phyloP scores from a whole-genome alignment of 345 rosid species.

The Dipteronia sinensis region DNA sequence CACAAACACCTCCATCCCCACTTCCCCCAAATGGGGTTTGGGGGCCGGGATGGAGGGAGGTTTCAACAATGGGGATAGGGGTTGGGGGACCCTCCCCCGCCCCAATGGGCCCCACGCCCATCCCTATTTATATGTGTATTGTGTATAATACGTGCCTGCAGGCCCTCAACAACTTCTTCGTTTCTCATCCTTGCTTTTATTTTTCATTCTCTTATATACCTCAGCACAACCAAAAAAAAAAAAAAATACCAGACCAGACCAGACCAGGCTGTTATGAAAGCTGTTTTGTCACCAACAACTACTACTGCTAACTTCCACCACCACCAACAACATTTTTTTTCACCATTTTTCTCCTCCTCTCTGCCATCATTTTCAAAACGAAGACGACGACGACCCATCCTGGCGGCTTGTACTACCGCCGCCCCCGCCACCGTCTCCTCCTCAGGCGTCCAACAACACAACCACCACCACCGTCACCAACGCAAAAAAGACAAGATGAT shows the following conservation, averaged over 20 bases:
- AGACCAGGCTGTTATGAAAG: constrained; percentile 11
- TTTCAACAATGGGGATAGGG: no score
- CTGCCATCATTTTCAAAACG: neutral
- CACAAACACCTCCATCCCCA: no score
- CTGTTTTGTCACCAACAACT: neutral
- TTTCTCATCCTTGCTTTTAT: neutral
- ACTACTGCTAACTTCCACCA: neutral
- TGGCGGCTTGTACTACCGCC: neutral
- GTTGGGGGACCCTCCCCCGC: no score
- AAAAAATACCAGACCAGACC: neutral
- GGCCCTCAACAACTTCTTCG: neutral
- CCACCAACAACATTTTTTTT: neutral
- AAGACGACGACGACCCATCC: neutral
- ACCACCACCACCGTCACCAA: constrained; percentile 1
- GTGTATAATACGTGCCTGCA: neutral
- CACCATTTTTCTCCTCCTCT: neutral
- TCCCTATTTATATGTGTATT: no score
- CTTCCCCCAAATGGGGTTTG: no score
- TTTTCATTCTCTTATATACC: neutral
- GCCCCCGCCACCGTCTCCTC: neutral
- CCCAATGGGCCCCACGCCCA: no score
- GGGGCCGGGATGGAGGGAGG: no score
- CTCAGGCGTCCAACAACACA: constrained; percentile 23
- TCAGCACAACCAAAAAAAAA: neutral
- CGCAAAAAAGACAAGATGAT: constrained; percentile 55